Evolutionary conservation across 495 filamentous ascomycete species (phyloP).

Genomic region (Cercophora samala): DNA sequence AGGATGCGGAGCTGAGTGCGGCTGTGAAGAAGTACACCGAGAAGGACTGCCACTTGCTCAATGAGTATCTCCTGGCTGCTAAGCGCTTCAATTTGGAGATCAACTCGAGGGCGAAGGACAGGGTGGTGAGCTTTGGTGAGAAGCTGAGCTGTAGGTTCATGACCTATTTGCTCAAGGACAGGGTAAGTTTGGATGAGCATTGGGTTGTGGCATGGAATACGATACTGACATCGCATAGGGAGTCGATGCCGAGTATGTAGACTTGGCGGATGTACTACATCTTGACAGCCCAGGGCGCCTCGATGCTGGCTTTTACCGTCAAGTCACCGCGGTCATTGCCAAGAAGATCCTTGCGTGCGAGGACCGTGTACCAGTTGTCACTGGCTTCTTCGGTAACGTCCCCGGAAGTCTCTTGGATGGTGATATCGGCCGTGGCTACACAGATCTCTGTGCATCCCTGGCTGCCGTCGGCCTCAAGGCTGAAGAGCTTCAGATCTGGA

Average conservation of each 20-base stretch:
- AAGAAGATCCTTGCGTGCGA: constrained; percentile 67
- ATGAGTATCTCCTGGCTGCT: constrained; percentile 54
- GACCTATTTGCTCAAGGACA: constrained; percentile 72
- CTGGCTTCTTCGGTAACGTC: constrained; percentile 85
- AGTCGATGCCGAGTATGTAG: constrained; percentile 80
- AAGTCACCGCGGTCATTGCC: constrained; percentile 59
- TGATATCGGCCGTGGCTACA: constrained; percentile 80
- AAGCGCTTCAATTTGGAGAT: constrained; percentile 65
- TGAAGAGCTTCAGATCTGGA: constrained; percentile 85
- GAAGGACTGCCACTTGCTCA: constrained; percentile 63
- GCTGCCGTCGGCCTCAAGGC: constrained; percentile 74
- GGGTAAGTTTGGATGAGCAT: constrained; percentile 21
- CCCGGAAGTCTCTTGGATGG: constrained; percentile 74
- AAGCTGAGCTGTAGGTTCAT: constrained; percentile 89
- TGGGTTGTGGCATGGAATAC: not conserved
- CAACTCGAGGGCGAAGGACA: constrained; percentile 77
- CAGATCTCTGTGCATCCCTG: constrained; percentile 82
- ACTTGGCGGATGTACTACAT: constrained; percentile 72
- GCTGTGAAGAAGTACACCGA: constrained; percentile 60
- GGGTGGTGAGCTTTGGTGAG: constrained; percentile 88
- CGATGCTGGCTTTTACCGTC: constrained; percentile 75
- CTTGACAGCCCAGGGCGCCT: constrained; percentile 59
- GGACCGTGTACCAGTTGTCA: constrained; percentile 70
- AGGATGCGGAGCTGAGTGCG: constrained; percentile 55
- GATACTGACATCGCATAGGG: constrained; percentile 42